Conservation (phyloP, 2,329 filamentous ascomycete species). For the Diaporthe sp. region DNA sequence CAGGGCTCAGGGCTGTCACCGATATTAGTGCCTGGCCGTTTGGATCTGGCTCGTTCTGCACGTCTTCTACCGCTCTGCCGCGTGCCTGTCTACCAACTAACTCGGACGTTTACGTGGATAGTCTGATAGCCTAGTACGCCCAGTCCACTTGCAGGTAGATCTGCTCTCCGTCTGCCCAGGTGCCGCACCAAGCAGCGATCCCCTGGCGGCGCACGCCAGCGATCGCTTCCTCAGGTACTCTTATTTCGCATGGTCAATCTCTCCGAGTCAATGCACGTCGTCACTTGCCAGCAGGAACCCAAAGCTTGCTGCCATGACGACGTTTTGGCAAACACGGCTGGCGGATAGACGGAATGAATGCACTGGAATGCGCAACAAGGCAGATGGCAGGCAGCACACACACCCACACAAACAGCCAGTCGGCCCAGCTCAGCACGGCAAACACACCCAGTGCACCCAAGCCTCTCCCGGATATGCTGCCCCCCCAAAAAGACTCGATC, state of each 20-base stretch:
- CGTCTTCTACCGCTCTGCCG: slow-evolving; percentile 6
- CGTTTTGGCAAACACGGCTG: neutral
- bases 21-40: slow-evolving; percentile 26
- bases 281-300: slow-evolving; percentile 16
- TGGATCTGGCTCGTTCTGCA: slow-evolving; percentile 11
- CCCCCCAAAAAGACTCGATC: slow-evolving; percentile 5
- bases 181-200: slow-evolving; percentile 24
- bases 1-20: slow-evolving; percentile 24
- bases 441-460: too few species aligned
- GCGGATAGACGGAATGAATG: neutral
- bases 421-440: neutral
- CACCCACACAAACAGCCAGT: neutral
- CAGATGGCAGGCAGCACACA: too few species aligned
- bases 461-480: too few species aligned
- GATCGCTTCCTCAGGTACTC: slow-evolving; percentile 5
- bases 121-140: slow-evolving; percentile 11
- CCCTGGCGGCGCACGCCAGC: slow-evolving; percentile 21
- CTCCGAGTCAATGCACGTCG: slow-evolving; percentile 26
- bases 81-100: slow-evolving; percentile 15
- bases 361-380: neutral
- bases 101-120: neutral
- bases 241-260: slow-evolving; percentile 27
- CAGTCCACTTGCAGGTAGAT: slow-evolving; percentile 21
- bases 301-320: slow-evolving; percentile 18
- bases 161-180: slow-evolving; percentile 21